Percentiles rank a stretch among this genome's conserved stretches.
phyloP scores from a whole-genome alignment of 2,329 filamentous ascomycete species.

The Drechslerella coelobrocha region DNA sequence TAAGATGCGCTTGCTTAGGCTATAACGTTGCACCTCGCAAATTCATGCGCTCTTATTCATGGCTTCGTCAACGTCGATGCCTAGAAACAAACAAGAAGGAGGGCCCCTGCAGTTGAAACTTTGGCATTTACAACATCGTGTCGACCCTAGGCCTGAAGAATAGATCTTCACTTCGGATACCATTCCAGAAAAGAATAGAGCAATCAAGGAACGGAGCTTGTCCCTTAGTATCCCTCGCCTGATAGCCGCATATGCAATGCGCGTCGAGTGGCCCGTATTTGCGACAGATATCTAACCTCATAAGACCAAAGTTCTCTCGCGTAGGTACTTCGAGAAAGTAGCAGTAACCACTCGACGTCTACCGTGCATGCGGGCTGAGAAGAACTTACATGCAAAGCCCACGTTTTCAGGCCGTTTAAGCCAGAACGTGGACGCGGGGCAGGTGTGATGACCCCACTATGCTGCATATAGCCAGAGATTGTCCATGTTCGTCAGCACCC shows the following conservation, averaged over 20 bases:
- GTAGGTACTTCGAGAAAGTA: neutral
- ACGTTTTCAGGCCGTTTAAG: slow-evolving; percentile 2
- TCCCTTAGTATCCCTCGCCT: neutral
- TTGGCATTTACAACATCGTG: neutral
- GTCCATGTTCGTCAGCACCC: neutral
- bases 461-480: neutral
- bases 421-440: neutral
- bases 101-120: neutral
- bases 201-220: neutral
- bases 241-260: neutral
- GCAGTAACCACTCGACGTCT: neutral
- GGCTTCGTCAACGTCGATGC: neutral
- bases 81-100: neutral
- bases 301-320: neutral
- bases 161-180: neutral
- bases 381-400: slow-evolving; percentile 2
- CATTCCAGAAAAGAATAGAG: neutral
- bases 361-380: neutral
- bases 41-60: neutral
- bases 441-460: neutral
- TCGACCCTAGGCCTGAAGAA: neutral
- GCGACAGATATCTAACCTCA: neutral
- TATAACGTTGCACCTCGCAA: no score
- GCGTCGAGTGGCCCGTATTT: neutral
- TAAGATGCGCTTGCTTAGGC: no score